phyloP scores from a whole-genome alignment of 164 flowering plant genomes.

The Magnolia sinica region DNA sequence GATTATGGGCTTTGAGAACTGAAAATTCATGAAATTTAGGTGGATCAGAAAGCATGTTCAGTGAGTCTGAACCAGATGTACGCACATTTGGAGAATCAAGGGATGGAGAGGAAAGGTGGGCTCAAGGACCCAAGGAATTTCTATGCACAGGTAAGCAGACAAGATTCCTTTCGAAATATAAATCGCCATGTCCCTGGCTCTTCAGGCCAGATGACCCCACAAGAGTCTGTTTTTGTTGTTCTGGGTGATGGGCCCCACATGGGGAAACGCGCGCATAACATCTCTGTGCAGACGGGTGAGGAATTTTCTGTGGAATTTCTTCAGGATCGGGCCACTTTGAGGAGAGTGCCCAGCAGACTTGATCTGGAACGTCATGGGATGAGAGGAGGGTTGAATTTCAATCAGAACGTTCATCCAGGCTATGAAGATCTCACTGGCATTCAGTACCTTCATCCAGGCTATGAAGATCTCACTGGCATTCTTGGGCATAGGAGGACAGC shows the following conservation, averaged over 20 bases:
- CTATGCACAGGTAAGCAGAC: conserved; percentile 3
- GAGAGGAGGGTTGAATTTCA: conserved; percentile 21
- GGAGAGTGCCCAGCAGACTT: conserved; percentile 20
- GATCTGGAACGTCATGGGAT: conserved; percentile 23
- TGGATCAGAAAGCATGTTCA: neutral
- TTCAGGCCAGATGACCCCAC: conserved; percentile 27
- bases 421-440: conserved; percentile 45
- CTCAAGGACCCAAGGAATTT: conserved; percentile 4
- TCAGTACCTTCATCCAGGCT: conserved; percentile 28
- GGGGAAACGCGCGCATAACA: conserved; percentile 28
- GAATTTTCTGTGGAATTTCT: conserved; percentile 68
- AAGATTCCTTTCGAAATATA: conserved; percentile 25
- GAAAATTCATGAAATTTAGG: neutral
- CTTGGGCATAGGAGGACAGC: conserved; percentile 42
- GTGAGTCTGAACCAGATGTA: neutral
- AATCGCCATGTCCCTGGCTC: conserved; percentile 30
- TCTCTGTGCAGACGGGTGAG: conserved; percentile 78
- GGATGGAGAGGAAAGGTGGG: conserved; percentile 1
- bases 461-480: conserved; percentile 45
- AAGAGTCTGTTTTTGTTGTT: conserved; percentile 18
- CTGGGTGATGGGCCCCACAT: conserved; percentile 5
- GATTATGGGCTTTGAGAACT: neutral
- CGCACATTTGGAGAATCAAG: neutral
- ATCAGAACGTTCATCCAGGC: conserved; percentile 20
- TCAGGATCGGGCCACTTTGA: conserved; percentile 38